Evolutionary conservation across 2,329 filamentous ascomycete genomes (phyloP).

Genomic region (Rutstroemia sp.): DNA sequence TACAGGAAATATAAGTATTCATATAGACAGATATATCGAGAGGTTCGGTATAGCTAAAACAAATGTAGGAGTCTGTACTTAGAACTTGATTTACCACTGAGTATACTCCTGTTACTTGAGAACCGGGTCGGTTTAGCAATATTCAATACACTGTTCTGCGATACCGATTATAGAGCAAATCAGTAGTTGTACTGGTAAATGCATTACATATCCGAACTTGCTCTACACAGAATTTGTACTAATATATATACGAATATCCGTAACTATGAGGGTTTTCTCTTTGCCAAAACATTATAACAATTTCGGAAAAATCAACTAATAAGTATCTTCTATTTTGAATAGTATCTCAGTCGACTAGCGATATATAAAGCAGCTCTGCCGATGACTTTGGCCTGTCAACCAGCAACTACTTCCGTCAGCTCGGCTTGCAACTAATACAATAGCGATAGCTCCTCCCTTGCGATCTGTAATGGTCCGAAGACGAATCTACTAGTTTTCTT

Average conservation of each 20-base stretch:
- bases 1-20: conserved; percentile 42
- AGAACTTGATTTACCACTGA: conserved; percentile 50
- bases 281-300: too few species aligned
- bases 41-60: conserved; percentile 10
- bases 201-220: conserved; percentile 53
- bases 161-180: conserved; percentile 40
- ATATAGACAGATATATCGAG: background rate
- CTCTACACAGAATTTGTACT: conserved; percentile 45
- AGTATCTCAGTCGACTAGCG: conserved; percentile 11
- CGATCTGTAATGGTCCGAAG: conserved; percentile 50
- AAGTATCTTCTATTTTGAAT: background rate
- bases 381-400: conserved; percentile 18
- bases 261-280: conserved; percentile 36
- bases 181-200: conserved; percentile 48
- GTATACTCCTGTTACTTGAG: conserved; percentile 46
- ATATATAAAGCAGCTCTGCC: conserved; percentile 10
- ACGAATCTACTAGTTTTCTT: conserved; percentile 38
- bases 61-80: conserved; percentile 42
- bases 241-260: conserved; percentile 45
- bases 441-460: conserved; percentile 50
- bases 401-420: conserved; percentile 40
- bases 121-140: conserved; percentile 47
- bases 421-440: conserved; percentile 46
- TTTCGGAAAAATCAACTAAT: conserved; percentile 6
- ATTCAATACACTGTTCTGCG: conserved; percentile 41